phyloP scores from a whole-genome alignment of 2,329 filamentous ascomycete genomes.

The Cladobotryum mycophilum region DNA sequence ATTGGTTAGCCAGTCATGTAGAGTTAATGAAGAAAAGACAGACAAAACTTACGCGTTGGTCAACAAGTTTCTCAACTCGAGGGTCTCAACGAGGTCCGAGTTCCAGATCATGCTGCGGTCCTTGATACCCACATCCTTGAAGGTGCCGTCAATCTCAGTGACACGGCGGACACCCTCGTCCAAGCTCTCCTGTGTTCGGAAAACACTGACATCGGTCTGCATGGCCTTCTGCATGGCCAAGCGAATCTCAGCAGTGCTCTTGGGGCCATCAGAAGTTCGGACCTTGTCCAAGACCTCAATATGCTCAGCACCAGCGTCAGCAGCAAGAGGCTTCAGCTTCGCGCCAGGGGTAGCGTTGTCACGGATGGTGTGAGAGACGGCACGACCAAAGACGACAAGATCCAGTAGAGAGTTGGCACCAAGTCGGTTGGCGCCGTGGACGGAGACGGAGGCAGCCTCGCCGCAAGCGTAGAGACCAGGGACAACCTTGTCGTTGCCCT shows the following conservation, averaged over 20 bases:
- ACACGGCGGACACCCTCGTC: slow-evolving; percentile 91
- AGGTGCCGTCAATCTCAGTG: slow-evolving; percentile 72
- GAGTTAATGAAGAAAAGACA: neutral
- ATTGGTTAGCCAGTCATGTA: neutral
- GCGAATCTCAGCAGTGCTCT: slow-evolving; percentile 82
- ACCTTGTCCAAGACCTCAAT: slow-evolving; percentile 82
- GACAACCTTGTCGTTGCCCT: slow-evolving; percentile 86
- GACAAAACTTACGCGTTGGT: slow-evolving; percentile 86
- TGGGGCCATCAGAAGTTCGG: slow-evolving; percentile 76
- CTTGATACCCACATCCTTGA: slow-evolving; percentile 83
- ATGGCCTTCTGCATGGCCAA: slow-evolving; percentile 95
- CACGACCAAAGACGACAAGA: slow-evolving; percentile 94
- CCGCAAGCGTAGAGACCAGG: slow-evolving; percentile 93
- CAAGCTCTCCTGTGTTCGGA: slow-evolving; percentile 88
- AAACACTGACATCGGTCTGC: slow-evolving; percentile 95
- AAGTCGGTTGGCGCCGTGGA: slow-evolving; percentile 96
- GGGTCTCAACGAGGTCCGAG: slow-evolving; percentile 90
- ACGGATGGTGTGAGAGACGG: slow-evolving; percentile 93
- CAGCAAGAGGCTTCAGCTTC: slow-evolving; percentile 70
- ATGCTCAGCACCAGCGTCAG: slow-evolving; percentile 82
- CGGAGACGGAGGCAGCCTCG: slow-evolving; percentile 95
- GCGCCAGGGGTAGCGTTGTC: slow-evolving; percentile 85
- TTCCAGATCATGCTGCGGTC: slow-evolving; percentile 99
- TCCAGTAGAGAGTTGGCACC: slow-evolving; percentile 98
- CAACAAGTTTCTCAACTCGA: slow-evolving; percentile 90